phyloP scores from a whole-genome alignment of 2,329 filamentous ascomycete genomes.

The Claviceps sorghi region DNA sequence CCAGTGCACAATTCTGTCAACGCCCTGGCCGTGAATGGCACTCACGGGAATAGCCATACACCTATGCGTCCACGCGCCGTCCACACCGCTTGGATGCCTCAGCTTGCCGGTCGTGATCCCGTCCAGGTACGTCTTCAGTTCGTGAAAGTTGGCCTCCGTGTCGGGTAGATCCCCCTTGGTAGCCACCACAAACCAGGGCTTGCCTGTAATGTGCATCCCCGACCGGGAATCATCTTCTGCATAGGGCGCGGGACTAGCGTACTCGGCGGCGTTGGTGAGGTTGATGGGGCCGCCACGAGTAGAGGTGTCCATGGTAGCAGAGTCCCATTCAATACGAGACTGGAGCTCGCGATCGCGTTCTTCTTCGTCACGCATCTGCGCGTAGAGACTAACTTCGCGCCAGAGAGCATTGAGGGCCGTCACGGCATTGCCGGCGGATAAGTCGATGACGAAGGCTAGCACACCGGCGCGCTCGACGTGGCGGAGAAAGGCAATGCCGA shows the following conservation, averaged over 20 bases:
- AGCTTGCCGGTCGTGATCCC: conserved; percentile 46
- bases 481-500: conserved; percentile 81
- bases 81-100: conserved; percentile 57
- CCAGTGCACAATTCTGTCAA: conserved; percentile 59
- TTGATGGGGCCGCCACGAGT: conserved; percentile 13
- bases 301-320: conserved; percentile 22
- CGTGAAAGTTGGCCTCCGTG: conserved; percentile 63
- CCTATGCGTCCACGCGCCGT: conserved; percentile 42
- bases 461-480: conserved; percentile 91
- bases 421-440: conserved; percentile 66
- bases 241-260: conserved; percentile 4
- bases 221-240: conserved; percentile 9
- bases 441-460: conserved; percentile 84
- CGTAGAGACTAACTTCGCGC: conserved; percentile 82
- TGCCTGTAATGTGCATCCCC: conserved; percentile 66
- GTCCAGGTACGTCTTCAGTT: conserved; percentile 56
- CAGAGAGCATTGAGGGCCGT: conserved; percentile 67
- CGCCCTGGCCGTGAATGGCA: conserved; percentile 74
- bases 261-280: conserved; percentile 10
- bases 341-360: conserved; percentile 51
- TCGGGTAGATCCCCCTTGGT: conserved; percentile 77
- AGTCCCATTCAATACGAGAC: conserved; percentile 40
- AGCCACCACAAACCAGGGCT: conserved; percentile 93
- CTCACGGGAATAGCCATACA: conserved; percentile 70
- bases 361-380: conserved; percentile 58